Evolutionary conservation across 2,329 filamentous ascomycete species (phyloP), one percentile per base, ranked within the genome.

Genomic region (Aureobasidium uvarum): DNA sequence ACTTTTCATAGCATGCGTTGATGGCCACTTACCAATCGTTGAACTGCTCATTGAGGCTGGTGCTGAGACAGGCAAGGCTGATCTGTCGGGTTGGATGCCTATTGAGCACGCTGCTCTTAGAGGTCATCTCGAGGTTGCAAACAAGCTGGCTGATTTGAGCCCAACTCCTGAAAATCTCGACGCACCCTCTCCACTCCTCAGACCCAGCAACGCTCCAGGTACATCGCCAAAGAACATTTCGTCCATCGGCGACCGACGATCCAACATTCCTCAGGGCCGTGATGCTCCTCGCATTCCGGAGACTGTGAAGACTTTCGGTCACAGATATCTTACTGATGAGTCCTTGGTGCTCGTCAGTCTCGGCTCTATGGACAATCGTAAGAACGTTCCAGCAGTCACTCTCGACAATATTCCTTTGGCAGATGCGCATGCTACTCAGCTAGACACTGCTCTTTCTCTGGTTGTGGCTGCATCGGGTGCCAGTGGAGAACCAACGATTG

Each of bases 291-390:
- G 76, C 51, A 78, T 83, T 7, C 81, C 87, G 2, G 92, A 97
- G 69, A 89, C 93, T 5, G 85, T 98, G 69, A 98, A 98, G 78
- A 91, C 92, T 1, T 99, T 98, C 76, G 95, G 95, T 65, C 95
- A 99, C 81, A 87, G 94, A 63, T 99, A 98, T 77, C 84, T 99
- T 59, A 96, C 87, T 20, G 86, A 96, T 60, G 89, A 96, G 72
- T 91, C 91, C 68, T 88, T 99, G 81, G 86, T 99, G 4, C 82
- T 98, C 56, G 93, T 99, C 71, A 97, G 92, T 72, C 81, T 99
- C 10, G 95, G 95, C 0, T 94, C 91, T 0, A 96, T 97, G 91
- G 95, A 99, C 74, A 90, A 91, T 79, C 86, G 92, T 64, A 96
- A 95, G 77, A 84, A 86, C 39, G 80, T 89, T 5, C 86, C 91